Evolutionary conservation across 805 yeast genomes (phyloP), one percentile per base, ranked within the genome.

Genomic region (Wilhelminamyces savonicus): DNA sequence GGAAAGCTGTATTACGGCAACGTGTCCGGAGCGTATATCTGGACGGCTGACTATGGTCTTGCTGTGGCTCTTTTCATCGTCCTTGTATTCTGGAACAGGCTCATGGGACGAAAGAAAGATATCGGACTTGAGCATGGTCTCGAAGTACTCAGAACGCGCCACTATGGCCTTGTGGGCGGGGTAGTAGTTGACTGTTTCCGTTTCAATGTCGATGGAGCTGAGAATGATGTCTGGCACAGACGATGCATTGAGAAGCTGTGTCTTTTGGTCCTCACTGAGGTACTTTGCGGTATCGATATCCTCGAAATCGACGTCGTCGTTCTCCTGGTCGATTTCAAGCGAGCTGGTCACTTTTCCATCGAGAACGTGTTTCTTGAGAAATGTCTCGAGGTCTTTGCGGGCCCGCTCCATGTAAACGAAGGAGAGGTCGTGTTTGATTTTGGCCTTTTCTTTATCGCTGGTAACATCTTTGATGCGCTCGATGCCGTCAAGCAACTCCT

Each of bases 131-230:
- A 83, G 75, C 78, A 82, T 69, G 2, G 75, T 66, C 29, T 66
- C 72, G 44, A 74, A 83, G 50, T 78, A 82, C 25, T 73, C 80
- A 3, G 82, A 71, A 23, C 87, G 55, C 4, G 67, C 52, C 15
- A 83, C 47, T 28, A 82, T 68, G 1, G 82, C 66, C 24, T 77
- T 61, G 50, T 83, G 83, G 4, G 67, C 76, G 1, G 90, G 88
- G 44, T 74, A 82, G 34, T 62, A 65, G 0, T 50, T 44, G 27
- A 48, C 40, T 1, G 54, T 31, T 9, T 48, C 62, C 4, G 46
- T 23, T 5, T 43, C 48, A 0, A 40, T 30, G 15, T 58, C 59
- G 4, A 52, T 44, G 7, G 65, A 62, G 1, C 63, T 43, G 1
- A 77, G 27, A 2, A 74, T 56, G 0, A 71, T 43, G 51, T 79